A percentile compares a stretch with the other conserved stretches of the same genome.
phyloP scores from a whole-genome alignment of 2,329 filamentous ascomycete species.

The Pyrenophora teres region DNA sequence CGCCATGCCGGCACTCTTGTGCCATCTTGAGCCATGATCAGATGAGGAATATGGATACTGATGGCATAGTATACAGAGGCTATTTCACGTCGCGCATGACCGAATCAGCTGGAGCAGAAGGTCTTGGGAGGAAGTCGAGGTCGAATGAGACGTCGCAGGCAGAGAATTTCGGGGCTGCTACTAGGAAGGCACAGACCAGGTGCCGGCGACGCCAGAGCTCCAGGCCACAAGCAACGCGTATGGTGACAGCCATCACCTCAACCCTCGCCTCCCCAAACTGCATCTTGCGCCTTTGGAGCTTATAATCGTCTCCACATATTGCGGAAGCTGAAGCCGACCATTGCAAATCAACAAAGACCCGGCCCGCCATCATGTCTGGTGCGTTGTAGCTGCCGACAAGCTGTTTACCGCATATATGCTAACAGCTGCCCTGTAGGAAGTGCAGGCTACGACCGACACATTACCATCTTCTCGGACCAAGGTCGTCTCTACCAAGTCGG shows the following conservation, averaged over 20 bases:
- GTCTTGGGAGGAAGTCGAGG: constrained; percentile 31
- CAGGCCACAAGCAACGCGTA: constrained; percentile 45
- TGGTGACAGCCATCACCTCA: constrained; percentile 28
- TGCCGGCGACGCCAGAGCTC: constrained; percentile 34
- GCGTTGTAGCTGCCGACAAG: constrained; percentile 30
- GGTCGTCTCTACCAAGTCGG: constrained; percentile 99
- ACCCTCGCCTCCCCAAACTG: constrained; percentile 28
- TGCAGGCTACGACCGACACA: constrained; percentile 92
- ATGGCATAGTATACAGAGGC: constrained; percentile 26
- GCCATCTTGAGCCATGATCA: constrained; percentile 34
- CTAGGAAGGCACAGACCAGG: constrained; percentile 24
- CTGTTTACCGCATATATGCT: constrained; percentile 30
- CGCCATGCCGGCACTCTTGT: constrained; percentile 61
- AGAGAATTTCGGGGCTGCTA: constrained; percentile 42
- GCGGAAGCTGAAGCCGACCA: constrained; percentile 34
- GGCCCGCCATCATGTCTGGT: constrained; percentile 49
- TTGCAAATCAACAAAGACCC: constrained; percentile 25
- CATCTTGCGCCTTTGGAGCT: constrained; percentile 31
- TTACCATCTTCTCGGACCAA: constrained; percentile 99
- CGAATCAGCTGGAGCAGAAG: constrained; percentile 41
- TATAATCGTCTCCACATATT: constrained; percentile 37
- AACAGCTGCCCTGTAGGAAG: constrained; percentile 42
- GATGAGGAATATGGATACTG: constrained; percentile 35
- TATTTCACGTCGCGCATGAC: constrained; percentile 39
- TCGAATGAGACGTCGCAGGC: constrained; percentile 41